A percentile compares a stretch with the other conserved stretches of the same genome.
Evolutionary conservation across 2,329 filamentous ascomycete genomes (phyloP).

Genomic region (Colletotrichum sp.): DNA sequence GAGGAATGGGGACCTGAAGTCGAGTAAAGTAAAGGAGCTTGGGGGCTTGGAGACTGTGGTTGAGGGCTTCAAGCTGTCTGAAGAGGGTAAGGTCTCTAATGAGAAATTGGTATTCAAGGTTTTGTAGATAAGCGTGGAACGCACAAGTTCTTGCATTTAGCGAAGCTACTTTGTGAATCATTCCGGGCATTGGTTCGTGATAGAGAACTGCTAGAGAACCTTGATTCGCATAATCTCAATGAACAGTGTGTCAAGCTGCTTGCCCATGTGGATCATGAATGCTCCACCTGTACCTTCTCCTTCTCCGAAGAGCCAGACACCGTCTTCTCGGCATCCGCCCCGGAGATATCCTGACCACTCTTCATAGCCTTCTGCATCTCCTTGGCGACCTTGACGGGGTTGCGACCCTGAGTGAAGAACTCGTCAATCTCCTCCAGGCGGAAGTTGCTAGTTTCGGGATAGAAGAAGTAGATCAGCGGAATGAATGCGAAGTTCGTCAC

Average conservation of each 20-base stretch:
- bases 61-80: background rate
- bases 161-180: background rate
- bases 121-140: background rate
- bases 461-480: slow-evolving; percentile 49
- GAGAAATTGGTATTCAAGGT: background rate
- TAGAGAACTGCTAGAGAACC: no score
- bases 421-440: slow-evolving; percentile 57
- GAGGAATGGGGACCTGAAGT: background rate
- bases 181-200: accelerated
- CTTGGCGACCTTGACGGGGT: slow-evolving; percentile 19
- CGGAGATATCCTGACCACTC: background rate
- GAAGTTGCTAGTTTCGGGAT: slow-evolving; percentile 57
- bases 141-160: accelerated
- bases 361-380: slow-evolving; percentile 14
- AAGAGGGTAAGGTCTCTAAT: background rate
- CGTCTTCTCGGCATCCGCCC: background rate
- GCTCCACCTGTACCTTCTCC: background rate
- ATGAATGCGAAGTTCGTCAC: slow-evolving; percentile 49
- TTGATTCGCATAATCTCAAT: no score
- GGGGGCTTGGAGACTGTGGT: background rate
- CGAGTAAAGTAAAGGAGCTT: background rate
- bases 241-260: accelerated
- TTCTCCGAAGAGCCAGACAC: background rate
- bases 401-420: slow-evolving; percentile 39
- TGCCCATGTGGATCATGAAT: background rate